These are phyloP conservation scores for Diutina sp. DNA, from an alignment of 1,139 yeast species.

Conservation along the genomic window DNA sequence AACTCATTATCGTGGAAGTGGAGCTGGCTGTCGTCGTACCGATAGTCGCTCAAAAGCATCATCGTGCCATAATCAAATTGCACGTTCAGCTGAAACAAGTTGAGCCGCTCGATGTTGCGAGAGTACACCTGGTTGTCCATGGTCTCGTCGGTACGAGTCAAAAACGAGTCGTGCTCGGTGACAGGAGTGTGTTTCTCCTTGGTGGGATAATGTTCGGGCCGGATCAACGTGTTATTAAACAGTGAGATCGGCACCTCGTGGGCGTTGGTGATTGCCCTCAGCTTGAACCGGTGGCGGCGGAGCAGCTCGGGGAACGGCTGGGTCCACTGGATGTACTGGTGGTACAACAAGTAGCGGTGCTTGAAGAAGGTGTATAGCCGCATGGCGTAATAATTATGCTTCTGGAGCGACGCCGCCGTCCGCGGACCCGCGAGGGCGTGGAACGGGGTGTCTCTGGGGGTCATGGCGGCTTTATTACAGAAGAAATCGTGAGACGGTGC, in stretches of 20 bases:
- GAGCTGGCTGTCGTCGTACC: background rate
- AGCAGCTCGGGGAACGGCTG: constrained; percentile 6
- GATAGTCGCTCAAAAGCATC: background rate
- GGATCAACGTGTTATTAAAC: constrained; percentile 16
- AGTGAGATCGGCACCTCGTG: constrained; percentile 15
- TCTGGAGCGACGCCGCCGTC: constrained; percentile 8
- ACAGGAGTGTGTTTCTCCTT: background rate
- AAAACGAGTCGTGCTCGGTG: background rate
- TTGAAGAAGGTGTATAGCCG: constrained; percentile 16
- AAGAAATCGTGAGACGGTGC: constrained; percentile 9
- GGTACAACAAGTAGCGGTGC: constrained; percentile 11
- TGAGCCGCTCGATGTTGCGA: constrained; percentile 1
- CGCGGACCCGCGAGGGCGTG: constrained; percentile 3
- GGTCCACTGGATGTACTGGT: constrained; percentile 11
- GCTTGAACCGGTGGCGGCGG: constrained; percentile 7
- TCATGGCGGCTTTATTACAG: constrained; percentile 8
- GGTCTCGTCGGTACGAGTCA: background rate
- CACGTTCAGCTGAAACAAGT: background rate
- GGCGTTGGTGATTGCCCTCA: constrained; percentile 10
- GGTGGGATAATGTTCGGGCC: constrained; percentile 21
- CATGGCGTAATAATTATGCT: constrained; percentile 16
- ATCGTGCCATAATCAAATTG: background rate
- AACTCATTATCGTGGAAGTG: background rate
- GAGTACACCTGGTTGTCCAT: background rate
- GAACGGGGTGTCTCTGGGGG: constrained; percentile 5